Evolutionary conservation across 768 basidiomycete genomes (phyloP).

Genomic region (Termitomyces sp.): DNA sequence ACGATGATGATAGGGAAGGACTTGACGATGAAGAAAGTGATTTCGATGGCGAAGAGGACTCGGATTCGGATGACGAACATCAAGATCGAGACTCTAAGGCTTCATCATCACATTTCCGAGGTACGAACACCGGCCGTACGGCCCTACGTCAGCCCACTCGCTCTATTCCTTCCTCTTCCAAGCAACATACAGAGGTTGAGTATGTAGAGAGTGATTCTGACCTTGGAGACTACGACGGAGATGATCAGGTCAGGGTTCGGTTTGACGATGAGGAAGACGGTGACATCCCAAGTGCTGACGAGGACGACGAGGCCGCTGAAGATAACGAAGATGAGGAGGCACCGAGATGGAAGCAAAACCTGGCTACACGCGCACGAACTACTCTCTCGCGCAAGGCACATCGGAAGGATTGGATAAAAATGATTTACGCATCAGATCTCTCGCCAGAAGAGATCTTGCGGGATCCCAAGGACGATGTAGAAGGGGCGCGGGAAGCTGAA

Average conservation of each 20-base stretch:
- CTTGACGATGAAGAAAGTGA: conserved; percentile 9
- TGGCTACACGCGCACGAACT: conserved; percentile 40
- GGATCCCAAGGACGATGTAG: conserved; percentile 34
- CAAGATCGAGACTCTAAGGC: background rate
- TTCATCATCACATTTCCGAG: conserved; percentile 12
- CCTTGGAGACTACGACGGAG: conserved; percentile 34
- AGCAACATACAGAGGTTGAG: conserved; percentile 41
- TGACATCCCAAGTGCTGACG: conserved; percentile 45
- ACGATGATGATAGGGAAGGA: conserved; percentile 21
- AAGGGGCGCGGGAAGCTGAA: conserved; percentile 14
- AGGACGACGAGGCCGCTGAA: conserved; percentile 32
- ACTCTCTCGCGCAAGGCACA: conserved; percentile 26
- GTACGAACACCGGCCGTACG: conserved; percentile 46
- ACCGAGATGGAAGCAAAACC: conserved; percentile 73
- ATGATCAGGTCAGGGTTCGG: conserved; percentile 20
- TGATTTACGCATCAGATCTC: conserved; percentile 73
- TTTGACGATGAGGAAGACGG: conserved; percentile 42
- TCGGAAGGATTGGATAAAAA: conserved; percentile 74
- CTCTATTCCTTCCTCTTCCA: conserved; percentile 30
- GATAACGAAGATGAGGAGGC: conserved; percentile 34
- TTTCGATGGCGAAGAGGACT: conserved; percentile 9
- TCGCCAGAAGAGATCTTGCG: conserved; percentile 64
- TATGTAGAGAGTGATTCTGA: conserved; percentile 84
- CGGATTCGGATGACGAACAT: conserved; percentile 12
- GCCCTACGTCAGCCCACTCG: conserved; percentile 41